These are phyloP conservation scores for Amoeboaphelidium occidentale DNA, from an alignment of 371 early-diverging fungal species.

Conservation along the genomic window DNA sequence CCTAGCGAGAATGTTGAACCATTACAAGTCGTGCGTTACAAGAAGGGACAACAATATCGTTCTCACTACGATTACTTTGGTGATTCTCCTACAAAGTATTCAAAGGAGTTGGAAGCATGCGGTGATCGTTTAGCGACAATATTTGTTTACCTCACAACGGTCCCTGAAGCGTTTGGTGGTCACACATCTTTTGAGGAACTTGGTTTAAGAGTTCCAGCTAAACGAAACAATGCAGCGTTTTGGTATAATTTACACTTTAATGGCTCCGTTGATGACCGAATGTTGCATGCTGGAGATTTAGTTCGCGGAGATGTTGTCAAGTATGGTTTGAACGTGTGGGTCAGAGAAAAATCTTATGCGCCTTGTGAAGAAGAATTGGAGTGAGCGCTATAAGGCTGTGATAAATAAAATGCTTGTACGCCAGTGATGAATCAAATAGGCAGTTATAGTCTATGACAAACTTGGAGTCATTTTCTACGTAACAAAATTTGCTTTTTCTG, in stretches of 20 bases:
- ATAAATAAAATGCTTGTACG: too few species aligned
- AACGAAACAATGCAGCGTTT: background rate
- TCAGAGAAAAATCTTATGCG: background rate
- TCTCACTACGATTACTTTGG: background rate
- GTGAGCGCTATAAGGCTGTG: too few species aligned
- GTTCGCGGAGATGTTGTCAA: background rate
- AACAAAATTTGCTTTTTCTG: too few species aligned
- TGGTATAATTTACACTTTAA: background rate
- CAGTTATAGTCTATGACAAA: too few species aligned
- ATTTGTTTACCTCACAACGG: background rate
- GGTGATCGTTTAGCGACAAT: background rate
- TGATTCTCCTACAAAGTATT: background rate
- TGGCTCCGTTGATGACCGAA: background rate
- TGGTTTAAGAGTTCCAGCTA: background rate
- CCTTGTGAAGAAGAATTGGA: too few species aligned
- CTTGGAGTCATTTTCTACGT: too few species aligned
- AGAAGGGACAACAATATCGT: background rate
- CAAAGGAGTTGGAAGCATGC: background rate
- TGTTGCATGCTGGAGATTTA: background rate
- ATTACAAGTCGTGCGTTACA: background rate
- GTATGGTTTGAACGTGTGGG: background rate
- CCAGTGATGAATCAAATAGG: too few species aligned
- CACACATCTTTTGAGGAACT: background rate
- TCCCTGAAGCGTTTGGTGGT: background rate
- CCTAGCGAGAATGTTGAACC: background rate